Evolutionary conservation across 345 rosid genomes (phyloP).

Genomic region (Balakata baccata): DNA sequence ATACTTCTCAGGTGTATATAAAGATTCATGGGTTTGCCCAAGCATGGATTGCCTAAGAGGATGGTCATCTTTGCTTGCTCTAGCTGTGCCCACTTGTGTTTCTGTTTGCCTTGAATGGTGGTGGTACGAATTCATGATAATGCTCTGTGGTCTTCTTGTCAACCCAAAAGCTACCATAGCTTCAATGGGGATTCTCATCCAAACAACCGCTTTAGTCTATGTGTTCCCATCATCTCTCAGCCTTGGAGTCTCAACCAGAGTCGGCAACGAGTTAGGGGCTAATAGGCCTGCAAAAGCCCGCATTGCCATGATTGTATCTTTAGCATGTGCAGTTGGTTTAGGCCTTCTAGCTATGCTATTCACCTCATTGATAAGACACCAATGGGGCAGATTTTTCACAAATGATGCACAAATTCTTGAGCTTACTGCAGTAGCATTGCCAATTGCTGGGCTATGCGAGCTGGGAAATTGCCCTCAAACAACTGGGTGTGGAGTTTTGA

Average conservation of each 20-base stretch:
- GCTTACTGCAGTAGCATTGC: slow-evolving; percentile 77
- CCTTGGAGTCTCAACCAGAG: slow-evolving; percentile 85
- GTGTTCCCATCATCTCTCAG: slow-evolving; percentile 90
- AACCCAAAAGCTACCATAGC: slow-evolving; percentile 89
- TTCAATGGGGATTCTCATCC: slow-evolving; percentile 95
- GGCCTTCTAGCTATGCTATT: slow-evolving; percentile 76
- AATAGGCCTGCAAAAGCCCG: slow-evolving; percentile 78
- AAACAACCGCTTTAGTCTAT: slow-evolving; percentile 81
- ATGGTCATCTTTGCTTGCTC: slow-evolving; percentile 82
- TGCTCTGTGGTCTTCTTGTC: slow-evolving; percentile 71
- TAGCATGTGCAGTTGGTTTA: slow-evolving; percentile 48
- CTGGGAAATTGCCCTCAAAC: slow-evolving; percentile 98
- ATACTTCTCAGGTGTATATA: slow-evolving; percentile 65
- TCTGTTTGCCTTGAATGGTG: slow-evolving; percentile 99
- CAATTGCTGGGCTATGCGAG: slow-evolving; percentile 87
- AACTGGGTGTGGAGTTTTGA: slow-evolving; percentile 81
- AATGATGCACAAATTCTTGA: slow-evolving; percentile 59
- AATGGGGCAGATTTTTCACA: slow-evolving; percentile 85
- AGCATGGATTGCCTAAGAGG: slow-evolving; percentile 69
- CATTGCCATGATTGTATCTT: slow-evolving; percentile 66
- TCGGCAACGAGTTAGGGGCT: slow-evolving; percentile 90
- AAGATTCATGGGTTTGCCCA: slow-evolving; percentile 79
- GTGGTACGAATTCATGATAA: slow-evolving; percentile 99
- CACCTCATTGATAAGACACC: slow-evolving; percentile 65
- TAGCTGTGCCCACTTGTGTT: slow-evolving; percentile 81